Conservation (phyloP, 176 grass and related monocot genomes). For the Avena eriantha region DNA sequence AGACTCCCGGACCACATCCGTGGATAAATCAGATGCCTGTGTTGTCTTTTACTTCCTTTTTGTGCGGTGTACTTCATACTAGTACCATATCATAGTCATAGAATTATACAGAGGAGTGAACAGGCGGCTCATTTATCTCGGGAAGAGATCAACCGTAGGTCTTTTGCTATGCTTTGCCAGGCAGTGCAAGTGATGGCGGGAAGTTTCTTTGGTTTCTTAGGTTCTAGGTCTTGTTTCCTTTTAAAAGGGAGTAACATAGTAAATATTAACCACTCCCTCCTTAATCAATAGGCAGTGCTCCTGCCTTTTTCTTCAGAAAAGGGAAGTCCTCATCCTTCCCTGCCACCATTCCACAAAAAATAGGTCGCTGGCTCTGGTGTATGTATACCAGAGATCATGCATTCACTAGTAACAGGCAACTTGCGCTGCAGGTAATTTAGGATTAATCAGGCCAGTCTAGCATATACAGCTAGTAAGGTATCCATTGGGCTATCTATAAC, state of each 20-base stretch:
- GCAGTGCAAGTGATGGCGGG: background rate
- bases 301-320: background rate
- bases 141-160: background rate
- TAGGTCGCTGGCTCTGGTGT: background rate
- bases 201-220: background rate
- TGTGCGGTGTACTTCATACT: background rate
- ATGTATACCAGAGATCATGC: background rate
- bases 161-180: background rate
- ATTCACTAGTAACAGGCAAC: background rate
- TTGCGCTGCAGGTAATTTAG: background rate
- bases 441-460: constrained; percentile 19
- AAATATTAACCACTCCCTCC: background rate
- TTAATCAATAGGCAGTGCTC: background rate
- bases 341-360: constrained; percentile 4
- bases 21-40: background rate
- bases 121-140: background rate
- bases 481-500: background rate
- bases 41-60: background rate
- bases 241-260: background rate
- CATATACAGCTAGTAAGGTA: background rate
- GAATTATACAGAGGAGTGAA: constrained; percentile 26
- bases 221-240: background rate
- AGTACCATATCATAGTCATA: constrained; percentile 19
- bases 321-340: background rate
- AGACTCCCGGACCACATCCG: too few species aligned